phyloP scores from a whole-genome alignment of 1,139 yeast species.

The Blastobotrys raffinosifermentans region DNA sequence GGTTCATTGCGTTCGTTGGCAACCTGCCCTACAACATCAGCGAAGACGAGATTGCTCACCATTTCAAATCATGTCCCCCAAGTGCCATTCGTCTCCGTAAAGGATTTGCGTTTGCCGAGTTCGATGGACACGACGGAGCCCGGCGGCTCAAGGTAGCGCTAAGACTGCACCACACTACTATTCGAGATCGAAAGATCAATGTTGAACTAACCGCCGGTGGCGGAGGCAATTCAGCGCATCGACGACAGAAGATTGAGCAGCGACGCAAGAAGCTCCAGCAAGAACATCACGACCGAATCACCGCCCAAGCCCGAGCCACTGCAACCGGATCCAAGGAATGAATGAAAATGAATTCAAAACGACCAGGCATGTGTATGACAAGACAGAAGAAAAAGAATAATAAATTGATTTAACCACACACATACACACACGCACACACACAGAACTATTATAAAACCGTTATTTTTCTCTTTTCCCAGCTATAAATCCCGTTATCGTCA shows the following conservation, averaged over 20 bases:
- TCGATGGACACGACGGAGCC: conserved; percentile 62
- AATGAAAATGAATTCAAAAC: no score
- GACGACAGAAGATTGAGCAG: conserved; percentile 65
- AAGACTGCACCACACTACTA: conserved; percentile 67
- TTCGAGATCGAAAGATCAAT: conserved; percentile 71
- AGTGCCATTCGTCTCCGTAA: conserved; percentile 68
- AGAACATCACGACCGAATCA: conserved; percentile 47
- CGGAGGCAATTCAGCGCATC: conserved; percentile 78
- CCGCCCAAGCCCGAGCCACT: not conserved
- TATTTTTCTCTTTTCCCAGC: not conserved
- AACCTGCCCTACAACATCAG: conserved; percentile 73
- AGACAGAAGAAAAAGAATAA: not conserved
- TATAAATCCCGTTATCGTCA: not conserved
- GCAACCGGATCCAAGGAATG: no score
- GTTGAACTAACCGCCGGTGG: conserved; percentile 98
- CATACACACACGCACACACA: conserved; percentile 3
- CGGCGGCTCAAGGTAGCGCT: conserved; percentile 68
- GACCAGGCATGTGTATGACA: no score
- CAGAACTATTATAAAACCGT: not conserved
- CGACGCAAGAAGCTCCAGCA: conserved; percentile 70
- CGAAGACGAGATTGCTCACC: conserved; percentile 58
- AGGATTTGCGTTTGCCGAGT: conserved; percentile 92
- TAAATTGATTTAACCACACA: conserved; percentile 7
- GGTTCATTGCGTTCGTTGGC: conserved; percentile 87
- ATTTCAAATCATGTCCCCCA: conserved; percentile 77